Conservation (phyloP, 1,284 basidiomycete genomes). For the Caloboletus inedulis region DNA sequence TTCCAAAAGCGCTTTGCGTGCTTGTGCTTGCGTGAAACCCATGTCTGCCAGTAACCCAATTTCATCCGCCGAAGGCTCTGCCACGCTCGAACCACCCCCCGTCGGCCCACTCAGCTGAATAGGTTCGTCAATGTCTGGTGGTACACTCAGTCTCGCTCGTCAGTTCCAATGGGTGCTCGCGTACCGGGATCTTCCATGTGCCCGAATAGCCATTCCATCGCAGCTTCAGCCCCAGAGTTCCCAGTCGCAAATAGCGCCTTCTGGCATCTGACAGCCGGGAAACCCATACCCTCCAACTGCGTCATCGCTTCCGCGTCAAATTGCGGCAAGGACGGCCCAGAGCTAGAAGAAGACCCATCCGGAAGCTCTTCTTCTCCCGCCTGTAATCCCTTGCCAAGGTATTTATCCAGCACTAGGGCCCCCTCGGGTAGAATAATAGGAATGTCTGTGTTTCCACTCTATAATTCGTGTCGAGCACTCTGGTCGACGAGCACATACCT, state of each 20-base stretch:
- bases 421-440: constrained; percentile 73
- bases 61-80: constrained; percentile 67
- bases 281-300: constrained; percentile 85
- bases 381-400: constrained; percentile 74
- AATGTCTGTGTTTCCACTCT: constrained; percentile 59
- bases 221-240: constrained; percentile 72
- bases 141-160: not conserved
- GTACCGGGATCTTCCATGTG: constrained; percentile 94
- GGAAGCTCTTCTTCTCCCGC: constrained; percentile 73
- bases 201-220: constrained; percentile 94
- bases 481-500: constrained; percentile 46
- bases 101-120: constrained; percentile 42
- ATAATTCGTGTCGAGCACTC: not conserved
- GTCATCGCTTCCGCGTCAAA: constrained; percentile 75
- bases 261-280: constrained; percentile 78
- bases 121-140: constrained; percentile 81
- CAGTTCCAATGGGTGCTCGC: constrained; percentile 6
- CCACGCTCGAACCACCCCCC: constrained; percentile 28
- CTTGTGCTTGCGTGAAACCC: constrained; percentile 88
- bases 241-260: constrained; percentile 90
- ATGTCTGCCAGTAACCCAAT: constrained; percentile 81
- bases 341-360: constrained; percentile 37
- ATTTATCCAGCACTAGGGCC: constrained; percentile 68
- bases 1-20: constrained; percentile 83
- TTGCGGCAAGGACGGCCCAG: constrained; percentile 44